Percentiles rank a stretch among this genome's conserved stretches.
phyloP scores from a whole-genome alignment of 768 basidiomycete genomes.

The Lentinula edodes region DNA sequence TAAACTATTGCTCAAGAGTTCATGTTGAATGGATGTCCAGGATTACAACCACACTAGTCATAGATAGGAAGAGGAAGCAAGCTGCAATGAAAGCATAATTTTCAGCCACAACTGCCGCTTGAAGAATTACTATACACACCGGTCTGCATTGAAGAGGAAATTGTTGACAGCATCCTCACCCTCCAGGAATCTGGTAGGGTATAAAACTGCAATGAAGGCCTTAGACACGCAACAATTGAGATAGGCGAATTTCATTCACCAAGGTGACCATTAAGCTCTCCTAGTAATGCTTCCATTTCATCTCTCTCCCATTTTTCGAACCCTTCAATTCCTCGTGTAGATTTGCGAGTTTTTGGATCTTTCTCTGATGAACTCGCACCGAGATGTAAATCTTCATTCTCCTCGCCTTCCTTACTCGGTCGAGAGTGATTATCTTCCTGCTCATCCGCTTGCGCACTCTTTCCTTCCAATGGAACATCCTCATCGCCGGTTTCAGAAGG shows the following conservation, averaged over 20 bases:
- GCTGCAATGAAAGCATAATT: constrained; percentile 27
- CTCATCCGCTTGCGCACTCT: constrained; percentile 10
- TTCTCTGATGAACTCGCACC: constrained; percentile 21
- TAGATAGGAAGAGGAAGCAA: constrained; percentile 75
- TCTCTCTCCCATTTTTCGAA: constrained; percentile 81
- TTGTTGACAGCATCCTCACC: constrained; percentile 91
- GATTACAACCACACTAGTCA: constrained; percentile 26
- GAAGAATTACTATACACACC: constrained; percentile 31
- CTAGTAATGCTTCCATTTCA: constrained; percentile 83
- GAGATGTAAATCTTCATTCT: constrained; percentile 13
- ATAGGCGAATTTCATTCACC: constrained; percentile 41
- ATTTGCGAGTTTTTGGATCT: constrained; percentile 32
- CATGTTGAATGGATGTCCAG: background rate
- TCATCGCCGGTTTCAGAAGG: constrained; percentile 55
- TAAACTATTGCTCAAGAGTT: background rate
- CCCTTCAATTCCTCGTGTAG: constrained; percentile 51
- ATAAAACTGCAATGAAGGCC: constrained; percentile 51
- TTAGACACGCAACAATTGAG: background rate
- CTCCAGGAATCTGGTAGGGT: constrained; percentile 84
- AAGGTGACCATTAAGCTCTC: constrained; percentile 77
- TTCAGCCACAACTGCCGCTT: background rate
- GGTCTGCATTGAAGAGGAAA: constrained; percentile 88
- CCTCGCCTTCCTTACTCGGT: constrained; percentile 13
- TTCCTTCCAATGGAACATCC: constrained; percentile 14
- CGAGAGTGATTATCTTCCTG: background rate